These are phyloP conservation scores for Xylogone sp. DNA, from an alignment of 2,329 filamentous ascomycete species.

Conservation along the genomic window DNA sequence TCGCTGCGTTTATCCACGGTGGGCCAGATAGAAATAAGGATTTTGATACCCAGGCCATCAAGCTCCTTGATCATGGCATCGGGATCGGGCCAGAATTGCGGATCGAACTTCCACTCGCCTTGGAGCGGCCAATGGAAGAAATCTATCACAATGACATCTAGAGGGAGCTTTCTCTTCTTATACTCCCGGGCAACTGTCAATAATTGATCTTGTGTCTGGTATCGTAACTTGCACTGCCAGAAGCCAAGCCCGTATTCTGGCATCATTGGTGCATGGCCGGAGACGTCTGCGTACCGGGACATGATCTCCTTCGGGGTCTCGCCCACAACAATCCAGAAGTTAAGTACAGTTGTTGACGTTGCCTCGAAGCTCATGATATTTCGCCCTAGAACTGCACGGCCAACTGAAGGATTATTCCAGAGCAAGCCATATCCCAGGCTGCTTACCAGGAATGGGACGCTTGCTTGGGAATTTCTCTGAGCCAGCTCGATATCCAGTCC, in stretches of 20 bases:
- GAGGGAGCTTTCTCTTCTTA: constrained; percentile 45
- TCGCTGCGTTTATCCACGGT: constrained; percentile 56
- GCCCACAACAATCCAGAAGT: constrained; percentile 60
- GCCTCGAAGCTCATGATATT: constrained; percentile 59
- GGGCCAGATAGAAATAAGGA: constrained; percentile 67
- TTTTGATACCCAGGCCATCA: constrained; percentile 51
- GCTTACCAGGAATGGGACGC: constrained; percentile 56
- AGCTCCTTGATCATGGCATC: constrained; percentile 60
- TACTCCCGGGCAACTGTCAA: constrained; percentile 56
- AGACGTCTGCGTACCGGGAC: constrained; percentile 49
- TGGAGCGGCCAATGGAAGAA: constrained; percentile 64
- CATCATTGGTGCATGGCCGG: constrained; percentile 60
- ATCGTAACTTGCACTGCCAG: constrained; percentile 63
- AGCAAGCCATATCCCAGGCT: constrained; percentile 57
- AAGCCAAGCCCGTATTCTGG: constrained; percentile 63
- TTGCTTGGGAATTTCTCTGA: constrained; percentile 62
- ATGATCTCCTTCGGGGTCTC: constrained; percentile 51
- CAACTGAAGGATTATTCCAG: constrained; percentile 62
- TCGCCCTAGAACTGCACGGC: constrained; percentile 55
- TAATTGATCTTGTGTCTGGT: constrained; percentile 60
- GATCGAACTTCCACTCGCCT: constrained; percentile 64
- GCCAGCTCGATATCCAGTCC: constrained; percentile 58
- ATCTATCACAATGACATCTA: constrained; percentile 61
- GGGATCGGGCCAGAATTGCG: constrained; percentile 58
- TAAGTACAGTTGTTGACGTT: constrained; percentile 49